Evolutionary conservation across 1,139 yeast genomes (phyloP), one percentile per base, ranked within the genome.

Genomic region (Candida smagusa): DNA sequence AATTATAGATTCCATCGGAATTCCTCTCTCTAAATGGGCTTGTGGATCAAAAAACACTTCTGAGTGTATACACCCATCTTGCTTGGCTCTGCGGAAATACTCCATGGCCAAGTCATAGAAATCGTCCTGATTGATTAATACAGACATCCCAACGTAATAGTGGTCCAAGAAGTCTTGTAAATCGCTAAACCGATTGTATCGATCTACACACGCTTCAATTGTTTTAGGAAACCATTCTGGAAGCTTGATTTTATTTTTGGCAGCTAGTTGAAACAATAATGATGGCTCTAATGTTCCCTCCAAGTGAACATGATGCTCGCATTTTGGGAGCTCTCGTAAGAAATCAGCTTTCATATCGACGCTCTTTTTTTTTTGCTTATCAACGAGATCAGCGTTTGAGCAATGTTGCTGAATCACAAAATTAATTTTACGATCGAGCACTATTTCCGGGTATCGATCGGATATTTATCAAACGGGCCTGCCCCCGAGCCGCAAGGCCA

Each of bases 11-110:
- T 79, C 82, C 34, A 84, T 61, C 12, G 68, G 50, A 33, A 85
- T 65, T 7, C 81, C 84, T 50, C 94, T 69, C 44, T 79, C 81
- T 23, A 83, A 70, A 53, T 85, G 95, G 21, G 88, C 88, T 61
- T 85, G 95, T 19, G 95, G 94, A 53, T 85, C 95, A 50, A 83
- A 85, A 56, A 84, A 85, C 1, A 81, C 79, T 59, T 85, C 95
- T 2, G 83, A 71, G 54, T 81, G 88, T 35, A 58, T 58, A 41
- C 83, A 66, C 12, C 87, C 87, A 53, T 85, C 88, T 4, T 56
- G 48, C 37, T 73, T 58, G 6, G 87, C 87, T 48, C 72, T 77
- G 35, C 57, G 58, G 59, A 84, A 82, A 58, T 85, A 85, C 7
- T 74, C 80, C 77, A 77, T 79, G n/a, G 92, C 88, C 50, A 85